Base-by-base conservation (phyloP, 2,329 filamentous ascomycete genomes). In the Colletotrichum coccodes region DNA sequence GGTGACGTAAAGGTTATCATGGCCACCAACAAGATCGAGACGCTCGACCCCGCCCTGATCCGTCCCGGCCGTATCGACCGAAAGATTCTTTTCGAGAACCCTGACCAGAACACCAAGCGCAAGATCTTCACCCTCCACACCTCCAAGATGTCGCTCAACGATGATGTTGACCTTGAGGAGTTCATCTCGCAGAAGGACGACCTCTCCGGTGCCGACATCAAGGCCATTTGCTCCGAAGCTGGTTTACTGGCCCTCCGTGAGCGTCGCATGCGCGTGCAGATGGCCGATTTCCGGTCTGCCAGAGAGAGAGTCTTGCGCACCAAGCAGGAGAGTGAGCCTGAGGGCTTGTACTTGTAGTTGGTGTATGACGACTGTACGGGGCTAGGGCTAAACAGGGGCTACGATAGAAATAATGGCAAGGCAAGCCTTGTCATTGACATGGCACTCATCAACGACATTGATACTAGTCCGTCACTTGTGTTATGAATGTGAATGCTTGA, bases 21-120 rank as follows among this genome's bases (percentile, higher is more conserved):
- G 95, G 97, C 96, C 14, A 99, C 96, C 73, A 99, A 99, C 90
- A 99, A 99, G 89, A 99, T 99, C 74, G 97, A 99, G 74, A 97
- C 94, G 4, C 87, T 99, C 32, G 97, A 99, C 78, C 96, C 96
- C 63, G 96, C 96, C 21, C 87, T 99, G 74, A 99, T 99, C 78
- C 92, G 96, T 73, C 96, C 96, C 50, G 96, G 96, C 72, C 95
- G 96, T 87, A 99, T 99, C 80, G 96, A 99, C 82, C 92, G 96
- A 75, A 99, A 99, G 89, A 99, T 99, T 71, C 82, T 91, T 71
- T 93, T 91, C 77, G 87, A 90, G 79, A 87, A 91, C 76, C 85
- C 84, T 52, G 85, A 90, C 82, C 91, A 98, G 86, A 95, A 95
- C 82, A 99, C 96, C 66, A 91, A 91, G 83, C 89, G 95, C 86